A percentile compares a stretch with the other conserved stretches of the same genome.
Conservation (phyloP, 768 basidiomycete genomes). For the Boletus pseudo-olivaceus region DNA sequence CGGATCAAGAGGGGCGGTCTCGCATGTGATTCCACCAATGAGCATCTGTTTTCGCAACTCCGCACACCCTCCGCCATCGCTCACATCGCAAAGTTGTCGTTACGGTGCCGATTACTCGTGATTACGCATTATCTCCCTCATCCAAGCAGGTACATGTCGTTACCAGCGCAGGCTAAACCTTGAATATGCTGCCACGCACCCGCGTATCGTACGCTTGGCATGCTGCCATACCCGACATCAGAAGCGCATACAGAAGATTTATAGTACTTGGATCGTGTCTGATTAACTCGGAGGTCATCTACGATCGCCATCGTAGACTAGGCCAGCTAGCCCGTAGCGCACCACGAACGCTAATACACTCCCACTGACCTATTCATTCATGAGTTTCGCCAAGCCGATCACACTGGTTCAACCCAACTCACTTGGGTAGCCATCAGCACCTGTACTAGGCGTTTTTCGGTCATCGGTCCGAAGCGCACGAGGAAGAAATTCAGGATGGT, state of each 20-base stretch:
- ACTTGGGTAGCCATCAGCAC: conserved; percentile 76
- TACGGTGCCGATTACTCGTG: conserved; percentile 2
- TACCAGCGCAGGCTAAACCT: neutral
- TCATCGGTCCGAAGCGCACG: conserved; percentile 77
- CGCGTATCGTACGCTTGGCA: no score
- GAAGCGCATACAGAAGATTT: neutral
- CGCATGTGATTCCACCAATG: conserved; percentile 24
- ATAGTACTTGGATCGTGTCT: neutral
- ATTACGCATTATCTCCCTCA: conserved; percentile 26
- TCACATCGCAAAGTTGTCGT: no score
- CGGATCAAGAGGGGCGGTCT: neutral
- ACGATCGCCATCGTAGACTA: conserved; percentile 91
- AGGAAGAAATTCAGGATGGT: conserved; percentile 89
- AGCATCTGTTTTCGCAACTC: neutral
- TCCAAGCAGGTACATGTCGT: neutral
- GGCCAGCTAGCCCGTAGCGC: conserved; percentile 83
- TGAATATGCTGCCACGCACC: neutral
- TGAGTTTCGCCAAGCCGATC: conserved; percentile 3
- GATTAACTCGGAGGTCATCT: conserved; percentile 39
- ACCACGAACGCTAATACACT: conserved; percentile 82
- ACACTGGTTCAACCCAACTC: conserved; percentile 6
- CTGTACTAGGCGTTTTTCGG: conserved; percentile 75
- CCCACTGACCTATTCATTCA: conserved; percentile 52
- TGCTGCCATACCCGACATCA: neutral
- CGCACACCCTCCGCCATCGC: neutral